A percentile compares a stretch with the other conserved stretches of the same genome.
Conservation (phyloP, 768 basidiomycete species). For the Thelephora ganbajun region DNA sequence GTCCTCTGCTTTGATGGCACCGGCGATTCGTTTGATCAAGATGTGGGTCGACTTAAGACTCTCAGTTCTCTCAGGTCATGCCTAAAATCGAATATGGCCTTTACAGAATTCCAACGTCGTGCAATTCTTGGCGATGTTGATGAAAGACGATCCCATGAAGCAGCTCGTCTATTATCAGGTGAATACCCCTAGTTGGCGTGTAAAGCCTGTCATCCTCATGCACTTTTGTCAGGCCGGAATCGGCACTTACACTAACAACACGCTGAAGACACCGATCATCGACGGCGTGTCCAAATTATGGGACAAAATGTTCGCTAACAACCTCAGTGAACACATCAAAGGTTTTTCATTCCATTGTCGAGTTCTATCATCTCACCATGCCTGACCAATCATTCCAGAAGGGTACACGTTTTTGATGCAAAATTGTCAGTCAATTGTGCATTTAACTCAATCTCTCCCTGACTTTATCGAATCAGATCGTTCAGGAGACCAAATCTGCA, state of each 20-base stretch:
- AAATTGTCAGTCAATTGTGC: conserved; percentile 31
- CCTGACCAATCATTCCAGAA: conserved; percentile 14
- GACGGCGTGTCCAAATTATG: conserved; percentile 39
- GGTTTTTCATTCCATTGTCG: conserved; percentile 9
- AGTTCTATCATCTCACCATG: background rate
- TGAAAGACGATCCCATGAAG: conserved; percentile 43
- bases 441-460: background rate
- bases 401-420: conserved; percentile 74
- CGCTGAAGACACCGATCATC: conserved; percentile 45
- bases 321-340: conserved; percentile 54
- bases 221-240: conserved; percentile 44
- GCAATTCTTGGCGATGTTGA: conserved; percentile 53
- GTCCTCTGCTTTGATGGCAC: conserved; percentile 60
- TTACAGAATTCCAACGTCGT: conserved; percentile 59
- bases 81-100: no score
- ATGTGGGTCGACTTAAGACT: conserved; percentile 27
- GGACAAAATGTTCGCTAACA: conserved; percentile 47
- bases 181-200: background rate
- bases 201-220: background rate
- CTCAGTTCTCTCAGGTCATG: background rate
- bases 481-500: conserved; percentile 58
- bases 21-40: conserved; percentile 52
- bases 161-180: conserved; percentile 74
- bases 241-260: conserved; percentile 53
- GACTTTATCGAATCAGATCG: conserved; percentile 27